Evolutionary conservation across 805 yeast species (phyloP).

Genomic region (Metschnikowia proteae): DNA sequence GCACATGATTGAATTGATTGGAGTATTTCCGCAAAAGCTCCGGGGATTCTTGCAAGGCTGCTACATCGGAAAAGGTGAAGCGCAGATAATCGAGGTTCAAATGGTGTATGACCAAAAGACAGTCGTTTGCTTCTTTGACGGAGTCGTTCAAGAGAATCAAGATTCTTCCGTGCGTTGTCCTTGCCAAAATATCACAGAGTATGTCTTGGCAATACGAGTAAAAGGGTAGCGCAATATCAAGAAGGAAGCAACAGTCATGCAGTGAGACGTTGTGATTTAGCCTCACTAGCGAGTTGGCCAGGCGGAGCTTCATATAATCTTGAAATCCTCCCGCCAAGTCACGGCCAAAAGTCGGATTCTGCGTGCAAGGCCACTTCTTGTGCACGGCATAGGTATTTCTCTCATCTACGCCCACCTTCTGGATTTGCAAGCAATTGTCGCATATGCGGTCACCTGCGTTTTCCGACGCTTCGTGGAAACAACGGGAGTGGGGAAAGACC

Average conservation of each 20-base stretch:
- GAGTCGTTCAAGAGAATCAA: slow-evolving; percentile 30
- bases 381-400: slow-evolving; percentile 12
- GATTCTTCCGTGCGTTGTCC: slow-evolving; percentile 14
- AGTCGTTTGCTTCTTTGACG: slow-evolving; percentile 33
- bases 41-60: slow-evolving; percentile 2
- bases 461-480: slow-evolving; percentile 23
- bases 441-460: slow-evolving; percentile 9
- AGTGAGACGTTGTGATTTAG: slow-evolving; percentile 30
- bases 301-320: slow-evolving; percentile 28
- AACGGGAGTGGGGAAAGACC: slow-evolving; percentile 34
- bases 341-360: slow-evolving; percentile 27
- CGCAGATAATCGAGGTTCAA: slow-evolving; percentile 17
- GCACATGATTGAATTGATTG: slow-evolving; percentile 13
- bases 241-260: slow-evolving; percentile 35
- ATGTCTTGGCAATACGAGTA: slow-evolving; percentile 25
- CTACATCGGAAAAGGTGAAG: slow-evolving; percentile 16
- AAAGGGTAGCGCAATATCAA: slow-evolving; percentile 36
- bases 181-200: slow-evolving; percentile 3
- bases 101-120: slow-evolving; percentile 31
- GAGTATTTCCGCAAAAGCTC: slow-evolving; percentile 6
- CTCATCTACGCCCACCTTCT: slow-evolving; percentile 3
- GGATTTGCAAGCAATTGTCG: slow-evolving; percentile 18
- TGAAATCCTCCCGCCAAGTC: slow-evolving; percentile 40
- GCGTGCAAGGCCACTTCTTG: slow-evolving; percentile 21
- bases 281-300: slow-evolving; percentile 25